Base-by-base conservation (phyloP, 2,329 filamentous ascomycete species). In the Aspergillus sp. region DNA sequence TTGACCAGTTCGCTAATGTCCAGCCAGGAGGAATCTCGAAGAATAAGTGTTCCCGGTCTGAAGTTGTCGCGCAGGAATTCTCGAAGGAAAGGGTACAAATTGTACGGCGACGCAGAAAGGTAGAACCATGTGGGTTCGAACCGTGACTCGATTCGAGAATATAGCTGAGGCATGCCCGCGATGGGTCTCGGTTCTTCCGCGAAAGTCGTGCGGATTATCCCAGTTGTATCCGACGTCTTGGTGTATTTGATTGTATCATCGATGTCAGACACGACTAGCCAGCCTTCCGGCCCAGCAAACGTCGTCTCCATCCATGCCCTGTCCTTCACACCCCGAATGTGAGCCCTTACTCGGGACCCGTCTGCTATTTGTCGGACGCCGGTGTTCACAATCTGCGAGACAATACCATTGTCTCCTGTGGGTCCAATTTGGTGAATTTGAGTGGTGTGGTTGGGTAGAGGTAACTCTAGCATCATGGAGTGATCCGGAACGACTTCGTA, bases 211-310 rank as follows among this genome's bases (percentile, higher is more conserved):
- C 85, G 83, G 5, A 98, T 79, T 66, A 97, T 93, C 3, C 91
- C 91, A 7, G 89, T 81, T 0, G 91, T 87, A 49, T 90, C 88
- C 43, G 87, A 85, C 0, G 93, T 96, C 72, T 89, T 81, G 0
- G 93, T 97, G 64, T 93, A 79, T 75, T 98, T 97, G 79, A 98
- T 96, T 0, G 93, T 96, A 74, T 98, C 93, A 70, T 98, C 95
- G 64, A 98, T 85, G 67, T 98, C 93, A 39, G 89, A 93, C 62
- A 97, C 87, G 12, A 98, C 77, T 12, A 85, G 85, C 92, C 92
- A 97, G 7, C 93, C 93, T 48, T 89, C 85, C 0, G 88, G 84
- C 17, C 85, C 86, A 0, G 90, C 89, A 67, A 89, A 92, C 17
- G 86, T 83, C 0, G 91, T 96, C 59, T 84, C 83, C 81, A 89